phyloP scores from a whole-genome alignment of 257 asterid species.

The Rauvolfia tetraphylla region DNA sequence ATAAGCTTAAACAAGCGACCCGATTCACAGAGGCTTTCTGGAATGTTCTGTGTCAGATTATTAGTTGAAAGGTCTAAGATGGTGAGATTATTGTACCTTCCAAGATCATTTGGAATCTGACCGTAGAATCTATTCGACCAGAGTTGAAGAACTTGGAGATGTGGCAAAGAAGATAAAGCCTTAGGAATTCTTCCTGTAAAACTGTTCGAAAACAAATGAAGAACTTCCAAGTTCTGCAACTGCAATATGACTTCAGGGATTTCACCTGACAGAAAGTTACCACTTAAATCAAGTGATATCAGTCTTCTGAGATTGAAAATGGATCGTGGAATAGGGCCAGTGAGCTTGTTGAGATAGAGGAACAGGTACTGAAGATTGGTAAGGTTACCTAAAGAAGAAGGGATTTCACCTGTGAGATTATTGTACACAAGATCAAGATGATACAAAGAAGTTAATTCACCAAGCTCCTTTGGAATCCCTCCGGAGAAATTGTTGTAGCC shows the following conservation, averaged over 20 bases:
- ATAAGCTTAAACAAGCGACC: constrained; percentile 60
- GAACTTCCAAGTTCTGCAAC: constrained; percentile 52
- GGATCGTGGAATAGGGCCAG: constrained; percentile 53
- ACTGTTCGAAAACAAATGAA: constrained; percentile 71
- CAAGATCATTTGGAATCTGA: constrained; percentile 57
- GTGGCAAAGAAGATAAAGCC: constrained; percentile 51
- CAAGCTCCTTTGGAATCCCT: constrained; percentile 54
- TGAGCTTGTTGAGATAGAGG: constrained; percentile 69
- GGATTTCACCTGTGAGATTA: constrained; percentile 78
- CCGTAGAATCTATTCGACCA: constrained; percentile 74
- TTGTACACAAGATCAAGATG: constrained; percentile 81
- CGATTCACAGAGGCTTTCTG: constrained; percentile 50
- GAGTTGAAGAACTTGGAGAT: constrained; percentile 65
- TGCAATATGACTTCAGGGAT: constrained; percentile 42
- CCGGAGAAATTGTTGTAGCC: constrained; percentile 89
- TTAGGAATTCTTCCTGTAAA: constrained; percentile 66
- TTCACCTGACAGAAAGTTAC: constrained; percentile 60
- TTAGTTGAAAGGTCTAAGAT: constrained; percentile 77
- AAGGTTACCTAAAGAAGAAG: constrained; percentile 71
- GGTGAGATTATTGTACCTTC: constrained; percentile 58
- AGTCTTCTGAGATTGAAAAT: constrained; percentile 48
- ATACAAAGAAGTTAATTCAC: constrained; percentile 37
- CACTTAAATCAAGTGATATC: constrained; percentile 75
- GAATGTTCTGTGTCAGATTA: constrained; percentile 61
- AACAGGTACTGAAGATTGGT: constrained; percentile 57